Percentiles rank a stretch among this genome's conserved stretches.
These are phyloP conservation scores for Sphaerulina populicola DNA, from an alignment of 2,329 filamentous ascomycete species.

Conservation along the genomic window DNA sequence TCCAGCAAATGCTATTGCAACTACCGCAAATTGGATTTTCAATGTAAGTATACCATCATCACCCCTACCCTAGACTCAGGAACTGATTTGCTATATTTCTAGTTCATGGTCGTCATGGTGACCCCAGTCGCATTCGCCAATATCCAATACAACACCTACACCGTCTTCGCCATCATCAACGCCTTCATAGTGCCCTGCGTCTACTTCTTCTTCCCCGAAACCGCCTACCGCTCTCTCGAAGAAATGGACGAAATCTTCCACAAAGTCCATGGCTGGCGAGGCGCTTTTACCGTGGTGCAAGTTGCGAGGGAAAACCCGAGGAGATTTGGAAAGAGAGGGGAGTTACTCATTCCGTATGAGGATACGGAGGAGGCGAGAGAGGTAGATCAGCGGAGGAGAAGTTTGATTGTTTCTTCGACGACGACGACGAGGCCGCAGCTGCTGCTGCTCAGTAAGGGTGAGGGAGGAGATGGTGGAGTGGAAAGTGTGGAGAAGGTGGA, in stretches of 20 bases:
- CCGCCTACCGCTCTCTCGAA: constrained; percentile 55
- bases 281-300: constrained; percentile 49
- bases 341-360: constrained; percentile 48
- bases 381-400: constrained; percentile 8
- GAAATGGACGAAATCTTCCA: constrained; percentile 54
- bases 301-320: constrained; percentile 46
- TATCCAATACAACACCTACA: constrained; percentile 55
- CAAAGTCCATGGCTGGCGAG: constrained; percentile 35
- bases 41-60: constrained; percentile 9
- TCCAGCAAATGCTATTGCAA: constrained; percentile 36
- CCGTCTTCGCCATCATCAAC: constrained; percentile 56
- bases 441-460: not conserved
- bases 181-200: constrained; percentile 48
- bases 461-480: not conserved
- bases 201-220: constrained; percentile 41
- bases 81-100: not conserved
- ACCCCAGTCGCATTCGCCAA: constrained; percentile 50
- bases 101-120: constrained; percentile 44
- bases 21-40: constrained; percentile 39
- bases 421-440: too few relatives aligned
- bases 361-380: constrained; percentile 30
- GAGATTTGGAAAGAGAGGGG: constrained; percentile 51
- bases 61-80: not conserved
- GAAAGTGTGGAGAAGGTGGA: constrained; percentile 13
- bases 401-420: constrained; percentile 16